Evolutionary conservation across 73 alveolate species (phyloP).

Genomic region (Tetrahymena borealis): DNA sequence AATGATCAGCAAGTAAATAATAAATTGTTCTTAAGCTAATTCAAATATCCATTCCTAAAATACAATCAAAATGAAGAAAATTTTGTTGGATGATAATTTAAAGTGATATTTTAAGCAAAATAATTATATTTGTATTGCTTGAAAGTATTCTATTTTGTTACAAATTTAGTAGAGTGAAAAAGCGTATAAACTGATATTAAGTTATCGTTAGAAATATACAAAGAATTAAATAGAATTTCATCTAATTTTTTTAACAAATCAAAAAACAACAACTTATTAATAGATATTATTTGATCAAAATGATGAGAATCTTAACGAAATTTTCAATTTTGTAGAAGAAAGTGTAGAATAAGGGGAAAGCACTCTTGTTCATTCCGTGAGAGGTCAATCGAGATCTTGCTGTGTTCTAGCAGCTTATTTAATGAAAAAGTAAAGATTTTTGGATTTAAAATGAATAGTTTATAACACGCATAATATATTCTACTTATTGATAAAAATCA

Average conservation of each 20-base stretch:
- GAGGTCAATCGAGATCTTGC: slow-evolving; percentile 94
- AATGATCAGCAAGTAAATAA: slow-evolving; percentile 59
- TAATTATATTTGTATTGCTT: not conserved
- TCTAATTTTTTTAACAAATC: not conserved
- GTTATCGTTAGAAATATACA: not conserved
- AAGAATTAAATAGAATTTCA: not conserved
- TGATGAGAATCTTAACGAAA: slow-evolving; percentile 86
- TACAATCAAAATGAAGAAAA: no score
- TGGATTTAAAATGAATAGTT: no score
- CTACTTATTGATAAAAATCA: no score
- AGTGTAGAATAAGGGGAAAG: slow-evolving; percentile 90
- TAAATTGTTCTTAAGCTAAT: not conserved
- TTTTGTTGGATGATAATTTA: no score
- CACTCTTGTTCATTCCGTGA: slow-evolving; percentile 92
- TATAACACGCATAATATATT: no score
- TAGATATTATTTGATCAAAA: slow-evolving; percentile 73
- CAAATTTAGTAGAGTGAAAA: not conserved
- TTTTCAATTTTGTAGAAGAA: slow-evolving; percentile 88
- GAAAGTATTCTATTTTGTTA: not conserved
- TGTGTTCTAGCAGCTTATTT: slow-evolving; percentile 86
- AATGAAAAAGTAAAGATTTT: slow-evolving; percentile 71
- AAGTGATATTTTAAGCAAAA: no score
- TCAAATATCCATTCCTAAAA: not conserved
- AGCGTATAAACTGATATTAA: not conserved
- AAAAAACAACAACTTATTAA: slow-evolving; percentile 19